Conservation (phyloP, 2,329 filamentous ascomycete genomes). For the Pyricularia sp. region DNA sequence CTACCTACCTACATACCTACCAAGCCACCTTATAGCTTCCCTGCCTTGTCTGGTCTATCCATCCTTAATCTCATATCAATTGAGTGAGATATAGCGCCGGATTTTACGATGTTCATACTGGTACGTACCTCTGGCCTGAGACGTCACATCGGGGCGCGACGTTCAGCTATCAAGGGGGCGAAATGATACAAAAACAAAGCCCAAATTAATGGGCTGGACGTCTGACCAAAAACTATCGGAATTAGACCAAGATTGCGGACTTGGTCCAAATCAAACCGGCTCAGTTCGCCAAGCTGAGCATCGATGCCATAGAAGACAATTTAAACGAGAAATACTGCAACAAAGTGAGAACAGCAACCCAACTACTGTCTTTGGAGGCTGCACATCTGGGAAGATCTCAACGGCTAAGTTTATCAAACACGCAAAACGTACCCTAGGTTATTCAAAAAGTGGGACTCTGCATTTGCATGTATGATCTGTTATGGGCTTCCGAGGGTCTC, state of each 20-base stretch:
- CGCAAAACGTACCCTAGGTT: conserved; percentile 32
- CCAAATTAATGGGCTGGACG: background rate
- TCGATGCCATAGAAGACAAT: conserved; percentile 82
- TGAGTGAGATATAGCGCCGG: background rate
- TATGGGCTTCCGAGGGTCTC: conserved; percentile 80
- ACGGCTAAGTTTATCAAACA: background rate
- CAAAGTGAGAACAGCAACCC: conserved; percentile 39
- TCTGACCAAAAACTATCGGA: background rate
- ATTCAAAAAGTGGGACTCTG: conserved; percentile 92
- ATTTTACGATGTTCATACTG: conserved; percentile 35
- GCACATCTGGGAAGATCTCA: background rate
- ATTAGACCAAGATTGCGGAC: conserved; percentile 82
- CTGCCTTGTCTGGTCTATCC: background rate
- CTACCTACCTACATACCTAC: background rate
- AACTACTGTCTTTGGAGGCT: background rate
- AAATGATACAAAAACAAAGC: background rate
- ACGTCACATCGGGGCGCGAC: background rate
- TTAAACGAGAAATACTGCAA: conserved; percentile 97
- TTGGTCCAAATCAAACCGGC: conserved; percentile 84
- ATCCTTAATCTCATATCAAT: background rate
- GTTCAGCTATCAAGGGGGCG: background rate
- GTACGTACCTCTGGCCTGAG: conserved; percentile 17
- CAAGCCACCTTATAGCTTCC: background rate
- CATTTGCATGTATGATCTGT: conserved; percentile 82
- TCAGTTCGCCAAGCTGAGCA: conserved; percentile 74